Base-by-base conservation (phyloP, 2,329 filamentous ascomycete species). In the Cercospora nicotianae region DNA sequence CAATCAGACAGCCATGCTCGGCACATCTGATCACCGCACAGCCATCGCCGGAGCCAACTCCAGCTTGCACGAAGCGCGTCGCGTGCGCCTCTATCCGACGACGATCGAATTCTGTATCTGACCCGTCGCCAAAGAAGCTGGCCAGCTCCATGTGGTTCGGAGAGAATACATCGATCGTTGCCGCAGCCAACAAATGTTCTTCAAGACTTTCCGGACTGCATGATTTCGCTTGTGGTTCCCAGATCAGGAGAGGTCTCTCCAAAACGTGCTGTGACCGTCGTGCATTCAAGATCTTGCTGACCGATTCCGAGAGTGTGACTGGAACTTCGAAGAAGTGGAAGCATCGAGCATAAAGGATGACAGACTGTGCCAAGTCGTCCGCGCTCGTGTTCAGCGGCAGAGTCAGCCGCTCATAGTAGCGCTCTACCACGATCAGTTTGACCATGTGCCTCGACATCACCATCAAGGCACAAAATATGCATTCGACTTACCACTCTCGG, bases 221-320 rank as follows among this genome's bases (percentile, higher is more conserved):
- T 1, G 70, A 70, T 59, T 75, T 75, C 10, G 74, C 68, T 31
- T 75, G 73, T 6, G 75, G 75, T 51, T 76, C 75, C 75, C 75
- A 76, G 23, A 76, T 68, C 2, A 73, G 48, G 20, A 75, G 45
- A 1, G 73, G 72, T 5, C 58, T 61, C 4, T 65, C 39, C 6
- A 23, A 12, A 5, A 16, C 28, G 8, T 4, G 23, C 13, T 6
- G 28, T 6, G 53, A 30, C 39, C 12, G 48, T 18, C 68, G 64
- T 31, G 70, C 23, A 16, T 58, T 26, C 10, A 61, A 18, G 3
- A 71, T 63, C 16, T 26, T 42, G 23, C 65, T 31, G 30, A 64
- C 60, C 36, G 72, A 71, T 28, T 53, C 36, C 10, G 48, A 28
- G 10, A 75, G 60, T 10, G 67, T 64, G 2, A 63, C 66, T 3